Conservation (phyloP, 2,329 filamentous ascomycete species). For the Dactylella cylindrospora region DNA sequence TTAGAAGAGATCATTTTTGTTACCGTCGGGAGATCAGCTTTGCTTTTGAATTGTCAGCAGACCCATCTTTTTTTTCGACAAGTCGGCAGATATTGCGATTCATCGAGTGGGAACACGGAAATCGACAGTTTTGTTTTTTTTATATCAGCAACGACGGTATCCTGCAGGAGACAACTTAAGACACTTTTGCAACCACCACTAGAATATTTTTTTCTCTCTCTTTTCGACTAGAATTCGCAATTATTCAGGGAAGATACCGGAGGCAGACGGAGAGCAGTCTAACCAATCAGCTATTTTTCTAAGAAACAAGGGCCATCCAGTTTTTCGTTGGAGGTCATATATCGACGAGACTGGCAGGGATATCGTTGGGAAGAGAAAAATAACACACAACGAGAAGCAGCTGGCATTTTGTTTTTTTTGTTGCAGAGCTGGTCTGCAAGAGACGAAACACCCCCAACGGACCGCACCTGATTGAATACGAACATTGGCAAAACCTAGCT, state of each 20-base stretch:
- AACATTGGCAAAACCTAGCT: too few relatives aligned
- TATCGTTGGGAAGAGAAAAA: constrained; percentile 39
- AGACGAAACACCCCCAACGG: background rate
- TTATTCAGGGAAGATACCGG: constrained; percentile 41
- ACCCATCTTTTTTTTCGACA: too few relatives aligned
- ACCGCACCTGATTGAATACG: too few relatives aligned
- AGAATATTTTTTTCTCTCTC: too few relatives aligned
- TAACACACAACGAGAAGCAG: constrained; percentile 31
- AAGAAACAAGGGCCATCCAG: background rate
- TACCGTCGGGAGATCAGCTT: too few relatives aligned
- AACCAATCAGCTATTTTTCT: constrained; percentile 33
- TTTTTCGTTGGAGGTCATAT: constrained; percentile 40
- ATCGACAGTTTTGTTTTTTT: background rate
- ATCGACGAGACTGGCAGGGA: constrained; percentile 28
- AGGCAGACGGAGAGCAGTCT: constrained; percentile 15
- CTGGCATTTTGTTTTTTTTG: constrained; percentile 3
- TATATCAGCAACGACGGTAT: background rate
- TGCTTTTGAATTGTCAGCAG: too few relatives aligned
- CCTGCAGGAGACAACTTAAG: constrained; percentile 10
- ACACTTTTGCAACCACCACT: constrained; percentile 39
- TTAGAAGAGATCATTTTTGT: too few relatives aligned
- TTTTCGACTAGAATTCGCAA: constrained; percentile 41
- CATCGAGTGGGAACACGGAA: background rate
- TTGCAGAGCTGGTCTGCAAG: background rate
- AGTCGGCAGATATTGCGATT: too few relatives aligned